phyloP scores from a whole-genome alignment of 2,329 filamentous ascomycete species.

The Diaporthe velutina region DNA sequence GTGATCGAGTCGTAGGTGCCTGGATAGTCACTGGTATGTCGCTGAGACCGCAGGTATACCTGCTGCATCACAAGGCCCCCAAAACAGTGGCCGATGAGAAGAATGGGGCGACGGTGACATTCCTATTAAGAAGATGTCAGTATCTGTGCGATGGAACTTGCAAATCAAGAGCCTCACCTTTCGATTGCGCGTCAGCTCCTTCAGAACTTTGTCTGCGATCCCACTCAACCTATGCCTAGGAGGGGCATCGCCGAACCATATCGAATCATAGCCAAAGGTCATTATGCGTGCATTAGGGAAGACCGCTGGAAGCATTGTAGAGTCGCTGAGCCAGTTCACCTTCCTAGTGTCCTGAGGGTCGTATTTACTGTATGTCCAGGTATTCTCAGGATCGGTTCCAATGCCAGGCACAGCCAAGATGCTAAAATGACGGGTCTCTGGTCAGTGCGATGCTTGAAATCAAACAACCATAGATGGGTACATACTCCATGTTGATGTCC shows the following conservation, averaged over 20 bases:
- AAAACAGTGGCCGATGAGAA: background rate
- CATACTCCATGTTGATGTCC: background rate
- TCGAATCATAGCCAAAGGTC: background rate
- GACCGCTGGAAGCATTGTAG: background rate
- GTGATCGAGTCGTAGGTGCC: background rate
- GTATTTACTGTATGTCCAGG: background rate
- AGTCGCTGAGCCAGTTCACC: background rate
- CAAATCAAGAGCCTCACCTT: background rate
- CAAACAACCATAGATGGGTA: background rate
- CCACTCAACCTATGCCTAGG: background rate
- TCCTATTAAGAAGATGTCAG: background rate
- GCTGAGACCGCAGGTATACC: background rate
- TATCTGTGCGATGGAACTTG: background rate
- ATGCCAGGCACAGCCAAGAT: background rate
- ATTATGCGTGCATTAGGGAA: background rate
- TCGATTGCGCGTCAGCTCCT: background rate
- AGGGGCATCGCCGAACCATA: background rate
- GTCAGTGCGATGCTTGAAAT: background rate
- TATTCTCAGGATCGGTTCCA: background rate
- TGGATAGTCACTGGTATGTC: background rate
- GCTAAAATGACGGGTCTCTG: background rate
- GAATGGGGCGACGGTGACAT: background rate
- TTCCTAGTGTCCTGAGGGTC: background rate
- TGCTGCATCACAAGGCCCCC: background rate
- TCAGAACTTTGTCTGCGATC: background rate